Evolutionary conservation across 768 basidiomycete species (phyloP), one percentile per base, ranked within the genome.

Genomic region (Strobilomyces dryophilus): DNA sequence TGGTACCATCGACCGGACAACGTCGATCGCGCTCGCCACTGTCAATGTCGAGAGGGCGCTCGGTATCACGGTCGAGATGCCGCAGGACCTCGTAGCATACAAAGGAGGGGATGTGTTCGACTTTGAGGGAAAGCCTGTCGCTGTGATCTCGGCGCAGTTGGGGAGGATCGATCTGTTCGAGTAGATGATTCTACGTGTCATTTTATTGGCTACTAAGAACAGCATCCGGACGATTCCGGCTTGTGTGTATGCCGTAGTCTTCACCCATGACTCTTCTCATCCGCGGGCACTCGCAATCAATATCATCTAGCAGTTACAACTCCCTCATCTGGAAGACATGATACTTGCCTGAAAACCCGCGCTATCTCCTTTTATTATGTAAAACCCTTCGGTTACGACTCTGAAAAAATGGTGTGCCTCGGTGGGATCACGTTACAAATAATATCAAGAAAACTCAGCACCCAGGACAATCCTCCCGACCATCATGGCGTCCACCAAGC

Each of bases 21-120:
- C 70, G 7, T 71, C 70, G 0, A 57, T 77, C 24, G 72, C 65
- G 14, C 65, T 79, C 7, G 72, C 63, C 27, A 73, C 72, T 1
- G 66, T 64, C 21, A 79, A 76, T 51, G 63, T 79, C 18, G 75
- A 79, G 61, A 71, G 64, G 42, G 61, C 78, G 15, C 65, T 79
- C 3, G 76, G 76, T 1, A 63, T 78, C 4, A 34, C 51, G 5
- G 47, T 46, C 8, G 36, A 56, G 4, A 64, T 57, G 49, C 65
- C 71, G n/a, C 66, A 67, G 27, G 71, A 74, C 48, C 71, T 73
- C 32, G 64, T 77, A 5, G 76, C 74, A 1, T 74, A 71, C 12
- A 61, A 53, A 34, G 71, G 74, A 0, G 72, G 74, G 4, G 69
- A 71, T 17, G 52, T 68, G 24, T 62, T 74, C 8, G 70, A 69